Conservation (phyloP, 1,284 basidiomycete genomes). For the Phellopilus nigrolimitatus region DNA sequence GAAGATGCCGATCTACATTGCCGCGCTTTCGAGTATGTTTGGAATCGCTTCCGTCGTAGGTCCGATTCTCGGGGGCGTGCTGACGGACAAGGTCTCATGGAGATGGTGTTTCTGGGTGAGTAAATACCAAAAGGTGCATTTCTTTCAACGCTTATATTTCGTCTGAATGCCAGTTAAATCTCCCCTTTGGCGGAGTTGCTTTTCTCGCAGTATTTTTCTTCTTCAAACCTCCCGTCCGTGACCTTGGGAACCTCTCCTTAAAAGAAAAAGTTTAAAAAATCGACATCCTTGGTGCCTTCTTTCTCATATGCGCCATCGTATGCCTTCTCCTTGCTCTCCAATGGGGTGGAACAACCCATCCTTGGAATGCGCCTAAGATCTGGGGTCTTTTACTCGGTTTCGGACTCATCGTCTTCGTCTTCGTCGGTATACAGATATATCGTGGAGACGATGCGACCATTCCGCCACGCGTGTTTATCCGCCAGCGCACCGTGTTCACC, state of each 20-base stretch:
- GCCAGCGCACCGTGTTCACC: slow-evolving; percentile 30
- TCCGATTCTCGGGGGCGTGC: slow-evolving; percentile 36
- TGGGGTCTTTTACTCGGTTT: slow-evolving; percentile 34
- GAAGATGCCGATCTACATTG: slow-evolving; percentile 33
- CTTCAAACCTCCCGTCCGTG: slow-evolving; percentile 26
- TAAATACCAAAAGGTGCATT: background rate
- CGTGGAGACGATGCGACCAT: slow-evolving; percentile 30
- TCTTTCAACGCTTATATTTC: background rate
- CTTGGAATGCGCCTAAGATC: slow-evolving; percentile 30
- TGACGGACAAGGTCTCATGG: slow-evolving; percentile 37
- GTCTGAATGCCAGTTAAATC: slow-evolving; percentile 32
- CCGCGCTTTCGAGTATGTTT: slow-evolving; percentile 36
- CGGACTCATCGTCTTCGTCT: slow-evolving; percentile 31
- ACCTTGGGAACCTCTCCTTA: slow-evolving; percentile 20
- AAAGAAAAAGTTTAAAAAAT: slow-evolving; percentile 29
- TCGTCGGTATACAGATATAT: slow-evolving; percentile 34
- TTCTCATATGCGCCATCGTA: slow-evolving; percentile 34
- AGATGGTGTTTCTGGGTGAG: slow-evolving; percentile 35
- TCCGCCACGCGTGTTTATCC: slow-evolving; percentile 25
- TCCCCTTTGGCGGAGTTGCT: slow-evolving; percentile 35
- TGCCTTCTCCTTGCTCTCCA: slow-evolving; percentile 38
- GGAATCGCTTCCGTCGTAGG: slow-evolving; percentile 36
- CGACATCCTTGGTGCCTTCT: slow-evolving; percentile 36
- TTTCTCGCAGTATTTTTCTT: slow-evolving; percentile 35
- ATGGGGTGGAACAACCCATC: slow-evolving; percentile 37